These are phyloP conservation scores for Candida morakotiae DNA, from an alignment of 805 yeast species.

Conservation along the genomic window DNA sequence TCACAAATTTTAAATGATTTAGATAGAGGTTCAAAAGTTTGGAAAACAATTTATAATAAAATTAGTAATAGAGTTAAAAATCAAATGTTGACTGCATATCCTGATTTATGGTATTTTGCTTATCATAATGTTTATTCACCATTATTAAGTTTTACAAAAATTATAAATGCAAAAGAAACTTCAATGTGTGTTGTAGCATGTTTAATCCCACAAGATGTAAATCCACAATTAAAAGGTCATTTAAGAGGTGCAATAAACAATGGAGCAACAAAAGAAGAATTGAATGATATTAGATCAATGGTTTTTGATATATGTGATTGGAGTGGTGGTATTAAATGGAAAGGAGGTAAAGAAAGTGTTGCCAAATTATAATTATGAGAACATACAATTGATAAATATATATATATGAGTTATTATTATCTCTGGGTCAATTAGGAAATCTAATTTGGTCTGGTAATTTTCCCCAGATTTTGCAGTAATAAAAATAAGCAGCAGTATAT, in stretches of 20 bases:
- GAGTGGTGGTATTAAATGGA: conserved; percentile 57
- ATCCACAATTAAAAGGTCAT: conserved; percentile 90
- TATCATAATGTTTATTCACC: conserved; percentile 75
- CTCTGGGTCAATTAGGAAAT: too few species aligned
- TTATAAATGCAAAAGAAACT: conserved; percentile 65
- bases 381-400: too few species aligned
- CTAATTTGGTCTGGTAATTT: too few species aligned
- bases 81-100: conserved; percentile 73
- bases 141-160: conserved; percentile 61
- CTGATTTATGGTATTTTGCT: conserved; percentile 77
- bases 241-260: conserved; percentile 78
- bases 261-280: conserved; percentile 65
- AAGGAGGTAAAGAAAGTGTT: conserved; percentile 51
- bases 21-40: conserved; percentile 58
- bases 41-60: conserved; percentile 74
- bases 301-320: conserved; percentile 64
- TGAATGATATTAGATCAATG: conserved; percentile 55
- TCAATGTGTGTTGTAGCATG: conserved; percentile 74
- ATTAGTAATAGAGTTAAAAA: conserved; percentile 61
- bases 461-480: too few species aligned
- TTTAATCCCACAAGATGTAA: conserved; percentile 87
- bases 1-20: conserved; percentile 23
- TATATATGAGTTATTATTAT: too few species aligned
- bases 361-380: conserved; percentile 50
- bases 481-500: too few species aligned